Percentiles rank a stretch among this genome's conserved stretches.
Conservation (phyloP, 129 eudicot genomes). For the Logfia minima region DNA sequence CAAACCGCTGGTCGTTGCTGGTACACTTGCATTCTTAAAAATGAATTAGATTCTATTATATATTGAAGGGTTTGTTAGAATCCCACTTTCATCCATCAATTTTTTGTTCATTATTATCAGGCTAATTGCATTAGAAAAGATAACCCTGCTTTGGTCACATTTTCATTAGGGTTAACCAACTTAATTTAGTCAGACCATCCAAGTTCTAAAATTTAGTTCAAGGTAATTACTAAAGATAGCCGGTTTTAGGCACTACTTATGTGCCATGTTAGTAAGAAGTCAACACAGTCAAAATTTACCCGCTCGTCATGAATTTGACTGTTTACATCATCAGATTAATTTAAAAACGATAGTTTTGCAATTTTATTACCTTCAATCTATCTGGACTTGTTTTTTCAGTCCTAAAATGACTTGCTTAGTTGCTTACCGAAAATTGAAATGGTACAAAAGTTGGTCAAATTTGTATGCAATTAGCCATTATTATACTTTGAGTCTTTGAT, state of each 20-base stretch:
- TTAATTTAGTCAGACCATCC: not conserved
- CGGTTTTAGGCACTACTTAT: not conserved
- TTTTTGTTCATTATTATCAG: not conserved
- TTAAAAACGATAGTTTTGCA: not conserved
- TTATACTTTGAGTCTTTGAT: not conserved
- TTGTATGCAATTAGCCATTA: not conserved
- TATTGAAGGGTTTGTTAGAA: no score
- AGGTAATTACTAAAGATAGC: not conserved
- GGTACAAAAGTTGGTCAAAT: not conserved
- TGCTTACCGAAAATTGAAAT: not conserved
- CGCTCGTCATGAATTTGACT: not conserved
- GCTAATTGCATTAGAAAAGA: not conserved
- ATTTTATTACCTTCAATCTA: not conserved
- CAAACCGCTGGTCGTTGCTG: conserved; percentile 98
- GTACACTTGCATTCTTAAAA: conserved; percentile 52
- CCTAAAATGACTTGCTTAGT: not conserved
- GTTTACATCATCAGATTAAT: not conserved
- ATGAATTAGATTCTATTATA: no score
- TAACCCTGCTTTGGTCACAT: not conserved
- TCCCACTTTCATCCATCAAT: conserved; percentile 1
- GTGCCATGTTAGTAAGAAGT: not conserved
- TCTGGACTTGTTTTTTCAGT: not conserved
- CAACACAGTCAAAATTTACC: not conserved
- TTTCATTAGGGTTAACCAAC: not conserved
- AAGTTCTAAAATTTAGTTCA: not conserved